phyloP scores from a whole-genome alignment of 2,329 filamentous ascomycete genomes.

The Fusarium nisikadoi region DNA sequence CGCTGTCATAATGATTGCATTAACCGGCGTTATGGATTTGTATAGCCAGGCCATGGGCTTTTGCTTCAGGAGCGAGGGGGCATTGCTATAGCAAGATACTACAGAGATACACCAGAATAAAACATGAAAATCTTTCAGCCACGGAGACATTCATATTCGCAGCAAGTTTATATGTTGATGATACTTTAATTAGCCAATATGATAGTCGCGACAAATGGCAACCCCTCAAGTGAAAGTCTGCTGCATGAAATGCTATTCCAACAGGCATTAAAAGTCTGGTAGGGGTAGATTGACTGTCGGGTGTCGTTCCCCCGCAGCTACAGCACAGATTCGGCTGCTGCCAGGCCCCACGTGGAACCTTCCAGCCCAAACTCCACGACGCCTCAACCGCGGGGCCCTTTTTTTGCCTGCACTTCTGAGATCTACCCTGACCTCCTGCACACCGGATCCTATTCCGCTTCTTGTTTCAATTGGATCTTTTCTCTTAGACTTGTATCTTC shows the following conservation, averaged over 20 bases:
- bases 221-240: background rate
- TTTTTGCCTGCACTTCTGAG: constrained; percentile 22
- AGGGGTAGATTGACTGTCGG: background rate
- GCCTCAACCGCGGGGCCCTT: constrained; percentile 37
- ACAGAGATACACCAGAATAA: constrained; percentile 6
- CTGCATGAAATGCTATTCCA: background rate
- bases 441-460: background rate
- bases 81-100: constrained; percentile 5
- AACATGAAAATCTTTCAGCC: constrained; percentile 10
- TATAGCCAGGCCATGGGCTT: constrained; percentile 7
- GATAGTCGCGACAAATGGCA: background rate
- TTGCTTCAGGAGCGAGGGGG: background rate
- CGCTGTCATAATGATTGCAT: constrained; percentile 25
- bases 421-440: constrained; percentile 18
- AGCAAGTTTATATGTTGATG: background rate
- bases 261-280: background rate
- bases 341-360: constrained; percentile 47
- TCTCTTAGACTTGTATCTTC: background rate
- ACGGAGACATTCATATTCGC: background rate
- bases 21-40: constrained; percentile 32
- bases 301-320: constrained; percentile 29
- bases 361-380: constrained; percentile 43
- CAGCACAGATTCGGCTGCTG: background rate
- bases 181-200: background rate
- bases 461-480: constrained; percentile 14